Evolutionary conservation across 441 rosid species (phyloP), one percentile per base, ranked within the genome.

Genomic region (Francoa sonchifolia): DNA sequence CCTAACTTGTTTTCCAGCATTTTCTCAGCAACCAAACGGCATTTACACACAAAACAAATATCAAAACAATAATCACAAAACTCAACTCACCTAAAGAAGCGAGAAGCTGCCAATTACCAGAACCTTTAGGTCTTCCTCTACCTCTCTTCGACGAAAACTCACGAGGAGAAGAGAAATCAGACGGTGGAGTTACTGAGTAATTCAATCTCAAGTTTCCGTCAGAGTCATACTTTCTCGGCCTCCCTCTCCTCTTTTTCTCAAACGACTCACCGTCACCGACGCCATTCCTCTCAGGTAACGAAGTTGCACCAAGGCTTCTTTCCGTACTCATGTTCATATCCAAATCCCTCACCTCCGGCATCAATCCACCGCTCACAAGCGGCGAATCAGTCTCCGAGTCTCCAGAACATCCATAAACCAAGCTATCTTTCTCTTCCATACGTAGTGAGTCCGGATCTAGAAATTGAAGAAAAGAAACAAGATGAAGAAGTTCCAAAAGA

Each of bases 391-490:
- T 50, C 15, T 35, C 70, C 26, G 80, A 70, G 51, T 54, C 51
- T 3, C 33, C 51, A 1, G 52, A 26, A 32, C 73, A 66, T 23
- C 55, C 65, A 1, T 73, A 61, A 17, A 55, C 54, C 0, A 65
- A 65, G 51, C 70, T 68, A 20, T 70, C 68, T 44, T 73, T 73
- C 18, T 63, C 77, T 32, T 73, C 72, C 80, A 73, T 76, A 3
- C 3, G 9, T 37, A 25, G 52, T 19, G 9, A 28, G n/a, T 33
- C 33, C 31, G 19, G 15, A 19, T 17, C 8, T 3, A 47, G 40
- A 57, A 50, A 58, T 65, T 69, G 59, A 64, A 60, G 41, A 5
- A 50, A 42, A 42, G 35, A 16, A 19, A 6, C 39, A 19, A 19
- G 13, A 44, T 43, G 41, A 36, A n/a, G n/a, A n/a, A n/a, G n/a